Evolutionary conservation across 768 basidiomycete species (phyloP).

Genomic region (Rhizopogon salebrosus): DNA sequence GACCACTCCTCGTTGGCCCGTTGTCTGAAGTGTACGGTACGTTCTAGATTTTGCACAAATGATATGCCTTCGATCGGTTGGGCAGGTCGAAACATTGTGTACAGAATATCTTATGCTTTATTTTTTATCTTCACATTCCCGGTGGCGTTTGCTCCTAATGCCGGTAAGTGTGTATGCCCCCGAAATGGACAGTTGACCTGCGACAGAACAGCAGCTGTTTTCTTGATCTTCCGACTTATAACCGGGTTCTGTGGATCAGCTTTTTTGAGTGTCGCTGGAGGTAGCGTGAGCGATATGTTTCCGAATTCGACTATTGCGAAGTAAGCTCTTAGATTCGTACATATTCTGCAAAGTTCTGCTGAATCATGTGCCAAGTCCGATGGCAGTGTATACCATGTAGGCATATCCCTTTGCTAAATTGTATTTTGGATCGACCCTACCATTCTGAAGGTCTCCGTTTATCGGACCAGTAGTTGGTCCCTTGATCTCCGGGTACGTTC

Average conservation of each 20-base stretch:
- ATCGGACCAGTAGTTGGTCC: constrained; percentile 54
- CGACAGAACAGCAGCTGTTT: constrained; percentile 36
- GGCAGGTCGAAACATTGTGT: constrained; percentile 58
- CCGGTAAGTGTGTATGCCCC: constrained; percentile 30
- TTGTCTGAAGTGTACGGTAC: constrained; percentile 35
- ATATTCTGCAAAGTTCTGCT: constrained; percentile 1
- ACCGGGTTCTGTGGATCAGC: constrained; percentile 51
- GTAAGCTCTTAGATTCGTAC: constrained; percentile 30
- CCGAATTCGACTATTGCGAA: constrained; percentile 50
- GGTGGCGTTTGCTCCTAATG: constrained; percentile 67
- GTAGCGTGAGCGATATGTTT: constrained; percentile 56
- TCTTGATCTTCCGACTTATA: constrained; percentile 57
- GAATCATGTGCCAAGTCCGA: constrained; percentile 33
- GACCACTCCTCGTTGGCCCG: constrained; percentile 34
- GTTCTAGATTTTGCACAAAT: not conserved
- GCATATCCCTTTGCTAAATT: not conserved
- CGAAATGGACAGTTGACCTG: not conserved
- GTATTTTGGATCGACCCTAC: not conserved
- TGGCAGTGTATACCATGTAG: constrained; percentile 48
- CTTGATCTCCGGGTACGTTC: constrained; percentile 49
- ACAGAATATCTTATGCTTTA: constrained; percentile 51
- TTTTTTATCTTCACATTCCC: constrained; percentile 67
- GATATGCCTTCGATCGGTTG: not conserved
- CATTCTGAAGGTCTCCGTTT: constrained; percentile 40
- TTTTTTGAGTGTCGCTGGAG: constrained; percentile 60